Base-by-base conservation (phyloP, 2,329 filamentous ascomycete genomes). In the Periconia digitata region DNA sequence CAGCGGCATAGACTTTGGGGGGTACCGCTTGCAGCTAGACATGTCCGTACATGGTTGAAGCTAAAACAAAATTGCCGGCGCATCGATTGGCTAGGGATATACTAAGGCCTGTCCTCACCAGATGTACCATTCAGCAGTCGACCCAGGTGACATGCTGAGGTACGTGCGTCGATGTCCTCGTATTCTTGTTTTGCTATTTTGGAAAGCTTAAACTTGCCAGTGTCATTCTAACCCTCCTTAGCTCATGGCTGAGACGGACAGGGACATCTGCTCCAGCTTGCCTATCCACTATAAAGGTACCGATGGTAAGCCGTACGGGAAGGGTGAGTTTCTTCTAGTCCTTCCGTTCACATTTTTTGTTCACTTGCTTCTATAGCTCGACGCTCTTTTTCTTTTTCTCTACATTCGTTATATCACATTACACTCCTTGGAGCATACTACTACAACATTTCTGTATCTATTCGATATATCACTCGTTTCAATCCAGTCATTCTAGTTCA, bases 341-440 rank as follows among this genome's bases (percentile, higher is more conserved):
- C 27, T 32, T 32, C n/a, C 10, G 27, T 3, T n/a, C n/a, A n/a
- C n/a, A n/a, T 3, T 4, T 32, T 32, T 32, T 27, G 24, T 24
- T 23, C 23, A 17, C 36, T 34, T 27, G 27, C 27, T 42, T 27
- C 39, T 18, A 24, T 13, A 37, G 23, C 38, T 42, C 17, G 38
- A 41, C 44, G 38, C 44, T 36, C 44, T 42, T 37, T 42, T 42
- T 6, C 12, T 27, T 34, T 21, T 45, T 22, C 24, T 10, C 32
- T n/a, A 44, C 34, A 24, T 40, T 50, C 43, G 6, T 34, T 39
- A 37, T 23, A 21, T 39, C 32, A 17, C 17, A 18, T 27, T 32
- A 42, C 29, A 18, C 34, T 49, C 41, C 16, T 47, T 47, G 15
- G 10, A n/a, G 22, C 15, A 15, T 5, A 17, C 43, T n/a, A 36